phyloP scores from a whole-genome alignment of 306 rosid genomes.

The Bauhinia variegata region DNA sequence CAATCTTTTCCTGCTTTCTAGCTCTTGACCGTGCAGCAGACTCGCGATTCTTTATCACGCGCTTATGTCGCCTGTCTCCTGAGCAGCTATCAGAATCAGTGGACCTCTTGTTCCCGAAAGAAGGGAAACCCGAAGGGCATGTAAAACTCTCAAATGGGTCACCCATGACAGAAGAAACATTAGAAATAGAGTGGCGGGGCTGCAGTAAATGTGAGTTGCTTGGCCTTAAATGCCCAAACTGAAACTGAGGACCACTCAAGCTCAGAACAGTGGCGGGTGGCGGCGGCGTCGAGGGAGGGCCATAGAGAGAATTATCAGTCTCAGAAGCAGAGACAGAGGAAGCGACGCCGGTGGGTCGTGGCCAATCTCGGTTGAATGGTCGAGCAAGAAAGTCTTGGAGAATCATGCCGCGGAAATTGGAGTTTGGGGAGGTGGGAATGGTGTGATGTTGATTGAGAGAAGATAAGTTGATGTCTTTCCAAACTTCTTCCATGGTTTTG shows the following conservation, averaged over 20 bases:
- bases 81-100: constrained; percentile 34
- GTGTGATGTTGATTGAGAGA: constrained; percentile 37
- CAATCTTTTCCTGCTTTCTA: constrained; percentile 71
- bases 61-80: constrained; percentile 56
- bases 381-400: constrained; percentile 71
- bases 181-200: constrained; percentile 16
- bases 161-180: background rate
- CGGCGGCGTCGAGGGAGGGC: constrained; percentile 22
- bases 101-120: constrained; percentile 45
- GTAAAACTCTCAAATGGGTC: constrained; percentile 34
- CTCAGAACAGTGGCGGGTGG: constrained; percentile 51
- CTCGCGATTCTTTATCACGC: constrained; percentile 92
- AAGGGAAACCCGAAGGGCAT: constrained; percentile 33
- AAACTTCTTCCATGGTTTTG: constrained; percentile 68
- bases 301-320: constrained; percentile 3
- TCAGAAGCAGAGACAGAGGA: constrained; percentile 18
- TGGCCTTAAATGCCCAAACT: constrained; percentile 27
- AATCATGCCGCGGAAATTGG: constrained; percentile 34
- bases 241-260: constrained; percentile 46
- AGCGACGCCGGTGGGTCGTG: constrained; percentile 36
- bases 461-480: constrained; percentile 69
- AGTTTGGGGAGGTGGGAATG: background rate
- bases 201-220: background rate
- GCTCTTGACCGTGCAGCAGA: constrained; percentile 96
- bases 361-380: constrained; percentile 49